Base-by-base conservation (phyloP, 805 yeast species). In the Sugiyamaella smithiae region DNA sequence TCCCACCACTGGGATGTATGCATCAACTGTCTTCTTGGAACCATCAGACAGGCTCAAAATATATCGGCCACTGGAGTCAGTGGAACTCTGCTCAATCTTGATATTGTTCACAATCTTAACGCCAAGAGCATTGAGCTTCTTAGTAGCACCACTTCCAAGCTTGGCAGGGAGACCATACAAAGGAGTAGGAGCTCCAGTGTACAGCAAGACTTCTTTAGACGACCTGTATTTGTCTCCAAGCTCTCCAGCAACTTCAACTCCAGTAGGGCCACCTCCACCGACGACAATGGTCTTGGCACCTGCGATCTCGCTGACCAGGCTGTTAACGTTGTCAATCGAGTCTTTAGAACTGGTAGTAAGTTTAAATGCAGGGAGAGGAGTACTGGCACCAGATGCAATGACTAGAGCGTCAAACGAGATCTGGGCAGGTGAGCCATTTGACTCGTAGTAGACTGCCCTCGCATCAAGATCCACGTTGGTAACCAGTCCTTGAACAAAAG, bases 251-350 rank as follows among this genome's bases (percentile, higher is more conserved):
- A 73, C 62, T 57, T 77, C 81, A 38, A 75, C 70, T 1, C 81
- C 81, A 19, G 75, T 61, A 1, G 80, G 76, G 17, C 82, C 82
- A 12, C 74, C 80, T 6, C 82, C 82, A 46, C 76, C 70, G 8
- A 73, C 63, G 4, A 75, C 69, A n/a, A 78, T 67, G 7, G 58
- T 64, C 7, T 71, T 59, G 12, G 73, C 67, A 2, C 49, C 38
- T 12, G 58, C 60, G 42, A 78, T 67, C n/a, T 61, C 58, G 1
- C 56, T 54, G 17, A 20, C 11, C 14, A 46, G 43, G 4, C 38
- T 35, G 16, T 24, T 11, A n/a, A 56, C 9, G 14, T 36, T 35
- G n/a, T 47, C 42, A 11, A 45, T 16, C 16, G 52, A 22, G 5
- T 43, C 48, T 14, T 52, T 51, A 4, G 19, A 26, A n/a, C 35